These are phyloP conservation scores for Vairimorpha ceranae DNA, from an alignment of 371 early-diverging fungal species.

Conservation along the genomic window DNA sequence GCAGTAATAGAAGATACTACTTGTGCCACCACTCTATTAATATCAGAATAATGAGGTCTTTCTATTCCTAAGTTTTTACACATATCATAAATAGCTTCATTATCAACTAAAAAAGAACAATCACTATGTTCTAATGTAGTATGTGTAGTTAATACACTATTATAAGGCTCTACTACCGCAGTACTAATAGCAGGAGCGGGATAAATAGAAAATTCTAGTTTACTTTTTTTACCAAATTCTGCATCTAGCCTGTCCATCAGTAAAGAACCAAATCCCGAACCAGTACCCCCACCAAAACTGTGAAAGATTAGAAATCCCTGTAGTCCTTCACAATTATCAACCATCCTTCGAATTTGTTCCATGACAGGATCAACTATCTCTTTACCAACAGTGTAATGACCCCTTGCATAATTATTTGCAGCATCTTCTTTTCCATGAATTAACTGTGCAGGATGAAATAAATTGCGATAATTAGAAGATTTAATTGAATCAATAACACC, in stretches of 20 bases:
- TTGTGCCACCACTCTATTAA: slow-evolving; percentile 96
- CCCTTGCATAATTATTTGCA: slow-evolving; percentile 98
- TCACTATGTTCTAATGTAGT: slow-evolving; percentile 91
- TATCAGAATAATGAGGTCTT: slow-evolving; percentile 87
- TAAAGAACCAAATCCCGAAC: slow-evolving; percentile 93
- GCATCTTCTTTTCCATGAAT: slow-evolving; percentile 97
- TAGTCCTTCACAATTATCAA: slow-evolving; percentile 83
- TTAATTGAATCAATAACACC: slow-evolving; percentile 91
- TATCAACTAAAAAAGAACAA: slow-evolving; percentile 97
- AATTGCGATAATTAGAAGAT: slow-evolving; percentile 80
- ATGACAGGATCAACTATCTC: slow-evolving; percentile 86
- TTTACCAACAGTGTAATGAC: slow-evolving; percentile 97
- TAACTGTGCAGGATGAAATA: slow-evolving; percentile 95
- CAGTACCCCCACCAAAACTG: slow-evolving; percentile 95
- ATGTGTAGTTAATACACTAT: slow-evolving; percentile 91
- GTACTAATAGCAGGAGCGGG: slow-evolving; percentile 94
- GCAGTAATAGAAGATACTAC: slow-evolving; percentile 98
- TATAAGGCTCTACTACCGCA: slow-evolving; percentile 82
- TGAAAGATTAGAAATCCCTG: slow-evolving; percentile 74
- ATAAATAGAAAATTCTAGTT: slow-evolving; percentile 94
- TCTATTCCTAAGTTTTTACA: slow-evolving; percentile 94
- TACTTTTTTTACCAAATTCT: slow-evolving; percentile 94
- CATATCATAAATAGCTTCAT: slow-evolving; percentile 86
- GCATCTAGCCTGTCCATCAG: slow-evolving; percentile 86
- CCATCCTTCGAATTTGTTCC: slow-evolving; percentile 87